Base-by-base conservation (phyloP, 2,329 filamentous ascomycete species). In the Cladosporium sp. region DNA sequence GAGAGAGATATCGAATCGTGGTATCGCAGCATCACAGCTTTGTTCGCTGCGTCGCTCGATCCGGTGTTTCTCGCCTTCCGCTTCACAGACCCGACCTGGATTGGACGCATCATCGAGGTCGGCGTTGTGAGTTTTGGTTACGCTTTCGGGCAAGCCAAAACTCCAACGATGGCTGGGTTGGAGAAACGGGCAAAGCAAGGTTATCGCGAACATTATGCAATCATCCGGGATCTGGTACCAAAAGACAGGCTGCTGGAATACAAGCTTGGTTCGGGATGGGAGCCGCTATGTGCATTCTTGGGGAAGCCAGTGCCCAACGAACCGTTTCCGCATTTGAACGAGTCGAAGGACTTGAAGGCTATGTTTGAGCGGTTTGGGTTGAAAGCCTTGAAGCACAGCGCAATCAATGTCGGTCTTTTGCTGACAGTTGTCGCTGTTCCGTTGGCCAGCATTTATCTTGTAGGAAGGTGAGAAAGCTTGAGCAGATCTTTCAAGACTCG, bases 1-100 rank as follows among this genome's bases (percentile, higher is more conserved):
- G 83, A 88, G 17, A 85, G 83, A 69, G 85, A 88, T 76, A 40
- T 66, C 5, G 65, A 70, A 1, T 19, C 42, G 1, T 73, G 70
- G 69, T 66, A 62, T 38, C 15, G 58, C 20, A 51, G 37, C 39
- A 11, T 55, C 49, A 50, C 15, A n/a, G 43, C 25, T 1, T 30
- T 52, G 50, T 52, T 52, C 17, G 50, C 17, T 17, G 34, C 37
- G 3, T 52, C 50, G 14, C 50, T 52, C 5, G 50, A 37, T 7
- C 50, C 50, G 3, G 20, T 43, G 6, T 55, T 55, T 20, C 39
- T 55, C 5, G 19, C 19, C 3, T 34, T 55, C 12, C 38, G 51
- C 19, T 55, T 55, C 37, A 38, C 39, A 2, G 51, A 55, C 34
- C 51, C 51, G n/a, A 17, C 3, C 8, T 55, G 51, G 51, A 55